Conservation (phyloP, 495 filamentous ascomycete species). For the Daldinia vernicosa region DNA sequence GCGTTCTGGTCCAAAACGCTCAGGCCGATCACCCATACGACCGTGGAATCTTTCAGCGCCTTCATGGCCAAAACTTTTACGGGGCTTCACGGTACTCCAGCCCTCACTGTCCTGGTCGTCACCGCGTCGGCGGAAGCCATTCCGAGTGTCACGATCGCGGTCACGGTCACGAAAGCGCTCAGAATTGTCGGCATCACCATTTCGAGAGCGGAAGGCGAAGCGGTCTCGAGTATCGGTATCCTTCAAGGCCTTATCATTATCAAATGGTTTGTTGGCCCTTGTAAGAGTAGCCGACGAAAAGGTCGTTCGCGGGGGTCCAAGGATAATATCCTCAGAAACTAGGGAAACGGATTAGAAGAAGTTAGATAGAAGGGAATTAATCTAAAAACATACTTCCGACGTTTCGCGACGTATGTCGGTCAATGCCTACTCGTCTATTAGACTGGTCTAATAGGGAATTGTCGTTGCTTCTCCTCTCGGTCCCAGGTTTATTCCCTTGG, state of each 20-base stretch:
- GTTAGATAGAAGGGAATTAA: slow-evolving; percentile 21
- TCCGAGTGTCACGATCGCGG: slow-evolving; percentile 60
- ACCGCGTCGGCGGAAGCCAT: slow-evolving; percentile 57
- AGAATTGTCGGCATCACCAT: slow-evolving; percentile 71
- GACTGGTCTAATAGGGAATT: slow-evolving; percentile 55
- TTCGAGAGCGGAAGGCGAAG: slow-evolving; percentile 72
- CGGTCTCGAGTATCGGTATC: slow-evolving; percentile 66
- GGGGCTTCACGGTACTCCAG: slow-evolving; percentile 68
- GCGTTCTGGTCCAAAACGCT: slow-evolving; percentile 53
- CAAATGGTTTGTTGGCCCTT: slow-evolving; percentile 61
- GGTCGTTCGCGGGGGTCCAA: slow-evolving; percentile 85
- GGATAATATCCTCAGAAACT: slow-evolving; percentile 83
- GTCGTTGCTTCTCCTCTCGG: slow-evolving; percentile 58
- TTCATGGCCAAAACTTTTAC: slow-evolving; percentile 71
- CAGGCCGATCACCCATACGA: slow-evolving; percentile 59
- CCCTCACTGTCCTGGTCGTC: slow-evolving; percentile 67
- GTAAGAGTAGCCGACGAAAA: slow-evolving; percentile 82
- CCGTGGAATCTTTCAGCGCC: slow-evolving; percentile 69
- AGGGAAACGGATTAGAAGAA: slow-evolving; percentile 23
- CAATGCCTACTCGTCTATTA: slow-evolving; percentile 67
- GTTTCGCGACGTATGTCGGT: slow-evolving; percentile 69
- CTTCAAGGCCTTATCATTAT: slow-evolving; percentile 60
- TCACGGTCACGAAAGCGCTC: slow-evolving; percentile 56
- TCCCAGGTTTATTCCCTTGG: slow-evolving; percentile 49
- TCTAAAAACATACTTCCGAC: slow-evolving; percentile 52